phyloP scores from a whole-genome alignment of 2,329 filamentous ascomycete genomes.

The Colletotrichum sp. region DNA sequence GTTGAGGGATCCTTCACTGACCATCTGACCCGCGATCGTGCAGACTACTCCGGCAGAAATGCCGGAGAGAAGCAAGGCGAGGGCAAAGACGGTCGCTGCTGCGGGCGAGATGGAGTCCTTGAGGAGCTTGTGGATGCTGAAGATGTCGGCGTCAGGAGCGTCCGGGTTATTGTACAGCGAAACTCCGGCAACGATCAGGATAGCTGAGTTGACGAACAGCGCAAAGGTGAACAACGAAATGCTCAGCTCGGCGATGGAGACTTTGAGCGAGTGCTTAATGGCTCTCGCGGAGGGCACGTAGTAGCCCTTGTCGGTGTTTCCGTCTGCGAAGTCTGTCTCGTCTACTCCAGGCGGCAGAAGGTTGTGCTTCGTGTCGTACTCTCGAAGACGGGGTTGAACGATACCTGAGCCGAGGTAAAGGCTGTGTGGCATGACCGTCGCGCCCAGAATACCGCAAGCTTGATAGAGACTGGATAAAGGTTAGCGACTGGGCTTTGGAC shows the following conservation, averaged over 20 bases:
- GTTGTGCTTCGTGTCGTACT: conserved; percentile 66
- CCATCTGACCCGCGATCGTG: conserved; percentile 90
- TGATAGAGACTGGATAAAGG: conserved; percentile 58
- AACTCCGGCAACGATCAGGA: conserved; percentile 81
- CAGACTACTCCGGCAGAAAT: conserved; percentile 85
- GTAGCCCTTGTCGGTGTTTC: conserved; percentile 50
- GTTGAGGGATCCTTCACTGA: conserved; percentile 80
- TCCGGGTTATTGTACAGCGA: conserved; percentile 69
- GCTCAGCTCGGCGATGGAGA: conserved; percentile 73
- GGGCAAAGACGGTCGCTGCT: conserved; percentile 83
- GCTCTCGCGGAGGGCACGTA: conserved; percentile 76
- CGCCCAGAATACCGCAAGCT: conserved; percentile 77
- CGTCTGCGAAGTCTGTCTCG: conserved; percentile 24
- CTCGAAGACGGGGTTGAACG: conserved; percentile 68
- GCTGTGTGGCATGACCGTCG: conserved; percentile 76
- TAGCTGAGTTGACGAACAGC: conserved; percentile 83
- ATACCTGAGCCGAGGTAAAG: conserved; percentile 73
- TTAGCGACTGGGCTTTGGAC: conserved; percentile 29
- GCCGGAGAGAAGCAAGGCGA: conserved; percentile 81
- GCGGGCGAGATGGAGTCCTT: conserved; percentile 71
- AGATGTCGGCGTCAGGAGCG: conserved; percentile 76
- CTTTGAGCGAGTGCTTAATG: conserved; percentile 76
- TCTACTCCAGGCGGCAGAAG: conserved; percentile 42
- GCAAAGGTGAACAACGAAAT: conserved; percentile 82
- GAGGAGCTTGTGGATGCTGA: conserved; percentile 80